Base-by-base conservation (phyloP, 768 basidiomycete species). In the Lactarius pseudohatsudake region DNA sequence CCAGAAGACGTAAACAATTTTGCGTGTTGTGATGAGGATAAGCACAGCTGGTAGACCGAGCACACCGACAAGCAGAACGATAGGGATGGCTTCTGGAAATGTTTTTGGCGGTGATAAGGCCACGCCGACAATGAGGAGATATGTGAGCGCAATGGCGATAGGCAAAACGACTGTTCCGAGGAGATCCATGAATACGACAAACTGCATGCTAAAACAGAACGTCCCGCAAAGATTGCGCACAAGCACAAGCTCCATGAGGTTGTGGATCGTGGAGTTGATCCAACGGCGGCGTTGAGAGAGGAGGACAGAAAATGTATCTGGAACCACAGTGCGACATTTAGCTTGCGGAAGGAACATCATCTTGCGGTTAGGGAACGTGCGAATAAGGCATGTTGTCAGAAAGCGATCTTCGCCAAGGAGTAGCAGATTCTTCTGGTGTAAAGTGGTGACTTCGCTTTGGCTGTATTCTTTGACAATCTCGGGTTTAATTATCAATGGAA, bases 131-230 rank as follows among this genome's bases (percentile, higher is more conserved):
- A 97, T 87, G 57, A 98, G 87, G 64, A 88, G 84, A 75, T 94
- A 94, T 3, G 97, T 98, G 59, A 99, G 82, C 62, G 83, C 79
- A 72, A 99, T 97, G 69, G 96, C 96, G 72, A 98, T 87, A 32
- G 97, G 97, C 20, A 98, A 85, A 26, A 97, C 95, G 72, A 94
- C 86, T 3, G 93, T 96, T 66, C 92, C 92, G 66, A 95, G 78
- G 54, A 96, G 85, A 76, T 98, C 95, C 92, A 98, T 95, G 80
- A 96, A 94, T 62, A 98, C 95, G 76, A 98, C 89, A 77, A 98
- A 98, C 76, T 98, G 97, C 96, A 98, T 98, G 78, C 94, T 97
- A 80, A 98, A 98, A 82, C 97, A 99, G 79, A 99, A 99, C 36
- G 96, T 98, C 41, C 97, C 97, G 77, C 97, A 98, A 18, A 98